A percentile compares a stretch with the other conserved stretches of the same genome.
Conservation (phyloP, 345 rosid genomes). For the Syzygium aromaticum region DNA sequence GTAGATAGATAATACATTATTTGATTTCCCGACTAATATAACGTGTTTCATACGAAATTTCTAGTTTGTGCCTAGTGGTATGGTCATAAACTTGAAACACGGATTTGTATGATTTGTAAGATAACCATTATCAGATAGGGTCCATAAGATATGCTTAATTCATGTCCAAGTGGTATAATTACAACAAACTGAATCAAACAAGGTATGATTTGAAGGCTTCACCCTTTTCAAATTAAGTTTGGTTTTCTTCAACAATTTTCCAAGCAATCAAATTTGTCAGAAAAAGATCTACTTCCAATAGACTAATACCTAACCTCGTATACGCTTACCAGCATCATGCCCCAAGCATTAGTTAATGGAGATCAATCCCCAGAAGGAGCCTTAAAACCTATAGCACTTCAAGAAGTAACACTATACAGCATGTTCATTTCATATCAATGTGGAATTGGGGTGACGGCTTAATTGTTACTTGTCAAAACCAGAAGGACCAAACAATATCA, state of each 20-base stretch:
- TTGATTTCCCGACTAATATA: not conserved
- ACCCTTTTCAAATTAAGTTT: not conserved
- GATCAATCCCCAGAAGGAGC: not conserved
- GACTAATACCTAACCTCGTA: not conserved
- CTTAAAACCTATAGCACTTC: not conserved
- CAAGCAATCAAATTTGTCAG: not conserved
- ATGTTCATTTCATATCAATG: not conserved
- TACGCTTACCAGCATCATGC: not conserved
- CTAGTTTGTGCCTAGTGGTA: not conserved
- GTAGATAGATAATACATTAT: not conserved
- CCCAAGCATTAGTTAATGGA: not conserved
- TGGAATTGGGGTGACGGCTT: not conserved
- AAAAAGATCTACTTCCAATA: not conserved
- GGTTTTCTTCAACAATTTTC: not conserved
- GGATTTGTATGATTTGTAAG: not conserved
- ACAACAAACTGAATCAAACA: not conserved
- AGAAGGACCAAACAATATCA: not conserved
- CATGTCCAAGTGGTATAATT: not conserved
- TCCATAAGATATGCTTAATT: not conserved
- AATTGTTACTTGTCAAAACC: not conserved
- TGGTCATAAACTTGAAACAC: not conserved
- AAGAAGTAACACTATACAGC: not conserved
- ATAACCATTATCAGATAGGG: not conserved
- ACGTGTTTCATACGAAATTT: not conserved
- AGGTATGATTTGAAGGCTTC: not conserved